Evolutionary conservation across 2,329 filamentous ascomycete genomes (phyloP), one percentile per base, ranked within the genome.

Genomic region (Truncatella angustata): DNA sequence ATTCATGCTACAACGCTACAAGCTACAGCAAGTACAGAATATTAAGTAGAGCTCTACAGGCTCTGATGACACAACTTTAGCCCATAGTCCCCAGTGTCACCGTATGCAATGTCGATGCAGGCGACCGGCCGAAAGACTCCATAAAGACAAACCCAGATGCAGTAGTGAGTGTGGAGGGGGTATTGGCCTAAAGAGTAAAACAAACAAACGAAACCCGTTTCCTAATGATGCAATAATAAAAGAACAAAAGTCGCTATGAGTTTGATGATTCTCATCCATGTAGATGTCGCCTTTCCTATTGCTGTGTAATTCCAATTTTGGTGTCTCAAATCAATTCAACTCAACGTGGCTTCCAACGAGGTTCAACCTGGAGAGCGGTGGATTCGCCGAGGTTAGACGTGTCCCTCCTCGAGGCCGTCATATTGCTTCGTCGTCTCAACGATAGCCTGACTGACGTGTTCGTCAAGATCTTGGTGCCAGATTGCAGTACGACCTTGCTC

Each of bases 131-230:
- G 40, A 44, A 21, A 21, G 28, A 44, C 40, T 12, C 40, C 28
- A 32, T n/a, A 30, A 44, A 44, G 40, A 44, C 23, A 44, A 44
- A 44, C 40, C 40, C 21, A 44, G 20, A 44, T 44, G 40, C 40
- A 44, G 7, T 32, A 44, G 23, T 16, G 40, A 44, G 40, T 24
- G 40, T 44, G 23, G 37, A n/a, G 40, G 40, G 40, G 21, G 24
- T 44, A 18, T 20, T 44, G 40, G 28, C 40, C 40, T 24, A 30
- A 28, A 44, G 16, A 23, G n/a, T 23, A 14, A 40, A 40, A 16
- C 36, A 40, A 40, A 40, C 36, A 44, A 30, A 40, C 20, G 37
- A 20, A 40, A 44, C 21, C 40, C 40, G 12, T 11, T 24, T 26
- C 21, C 23, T 24, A 23, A 24, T 16, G 23, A 44, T 44, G 40